Percentiles rank a stretch among this genome's conserved stretches.
phyloP scores from a whole-genome alignment of 2,329 filamentous ascomycete genomes.

The Dissoconium aciculare region DNA sequence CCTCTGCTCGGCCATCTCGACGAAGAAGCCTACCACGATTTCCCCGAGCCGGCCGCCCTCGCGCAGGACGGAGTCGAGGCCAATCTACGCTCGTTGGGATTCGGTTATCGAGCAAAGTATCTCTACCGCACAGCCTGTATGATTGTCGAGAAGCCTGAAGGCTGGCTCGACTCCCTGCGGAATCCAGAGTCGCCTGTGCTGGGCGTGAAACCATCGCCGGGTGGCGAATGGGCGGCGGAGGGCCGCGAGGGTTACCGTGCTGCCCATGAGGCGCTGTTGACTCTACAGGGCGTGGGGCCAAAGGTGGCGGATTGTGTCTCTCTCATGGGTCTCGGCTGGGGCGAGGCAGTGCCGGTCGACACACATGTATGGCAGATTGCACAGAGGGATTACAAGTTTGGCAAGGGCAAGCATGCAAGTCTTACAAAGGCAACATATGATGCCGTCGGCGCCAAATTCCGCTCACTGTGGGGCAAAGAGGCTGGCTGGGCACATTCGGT shows the following conservation, averaged over 20 bases:
- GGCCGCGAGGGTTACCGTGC: conserved; percentile 53
- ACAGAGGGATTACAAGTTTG: conserved; percentile 86
- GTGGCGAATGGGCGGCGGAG: conserved; percentile 35
- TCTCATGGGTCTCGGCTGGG: conserved; percentile 91
- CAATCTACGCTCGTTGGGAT: conserved; percentile 67
- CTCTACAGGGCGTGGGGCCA: conserved; percentile 76
- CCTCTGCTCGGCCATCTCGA: conserved; percentile 56
- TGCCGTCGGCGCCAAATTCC: conserved; percentile 78
- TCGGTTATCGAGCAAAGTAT: conserved; percentile 90
- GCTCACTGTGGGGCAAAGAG: conserved; percentile 77
- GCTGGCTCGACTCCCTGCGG: conserved; percentile 63
- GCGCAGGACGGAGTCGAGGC: conserved; percentile 60
- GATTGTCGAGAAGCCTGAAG: conserved; percentile 48
- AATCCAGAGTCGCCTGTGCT: conserved; percentile 60
- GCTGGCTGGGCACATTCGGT: conserved; percentile 98
- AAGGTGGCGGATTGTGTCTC: conserved; percentile 97
- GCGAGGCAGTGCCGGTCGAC: conserved; percentile 86
- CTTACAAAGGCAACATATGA: conserved; percentile 81
- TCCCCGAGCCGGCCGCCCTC: conserved; percentile 63
- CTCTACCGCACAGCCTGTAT: conserved; percentile 72
- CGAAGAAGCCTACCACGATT: conserved; percentile 55
- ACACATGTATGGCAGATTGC: conserved; percentile 99
- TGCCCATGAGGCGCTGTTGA: conserved; percentile 66
- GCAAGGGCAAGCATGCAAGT: conserved; percentile 65
- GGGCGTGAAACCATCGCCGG: conserved; percentile 30